Evolutionary conservation across 2,329 filamentous ascomycete species (phyloP), one percentile per base, ranked within the genome.

Genomic region (Exophiala aquamarina): DNA sequence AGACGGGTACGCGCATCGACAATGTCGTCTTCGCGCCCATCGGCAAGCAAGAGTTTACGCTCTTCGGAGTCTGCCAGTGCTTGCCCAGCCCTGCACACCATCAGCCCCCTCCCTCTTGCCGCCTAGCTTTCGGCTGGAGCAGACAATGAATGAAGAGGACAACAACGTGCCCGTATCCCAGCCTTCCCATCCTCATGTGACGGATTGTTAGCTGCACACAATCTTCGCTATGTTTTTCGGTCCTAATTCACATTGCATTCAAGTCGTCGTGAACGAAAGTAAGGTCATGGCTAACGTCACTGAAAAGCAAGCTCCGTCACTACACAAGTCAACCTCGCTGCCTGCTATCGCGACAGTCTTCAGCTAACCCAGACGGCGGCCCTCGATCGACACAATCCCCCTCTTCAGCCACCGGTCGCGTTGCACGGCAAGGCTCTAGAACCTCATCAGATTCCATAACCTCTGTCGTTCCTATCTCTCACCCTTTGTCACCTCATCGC

Each of bases 271-370:
- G 23, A 26, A 26, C 23, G n/a, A n/a, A n/a, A 36, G 33, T 36
- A 26, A 6, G 23, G 11, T 26, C 47, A 50, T 55, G 52, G 49
- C 52, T 55, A 47, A 52, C 38, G 42, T 17, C 23, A 28, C 21
- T 35, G 35, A 23, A 28, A 31, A 40, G 18, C 35, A 44, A 34
- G 46, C n/a, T 40, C 21, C 31, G n/a, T n/a, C n/a, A n/a, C n/a
- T n/a, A n/a, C n/a, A n/a, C n/a, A 28, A 47, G 18, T 44, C 47
- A 35, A 34, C 44, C 47, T 50, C 33, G 40, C 34, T 19, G 46
- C 43, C 44, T 54, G 23, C 63, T 26, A 6, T 61, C 64, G 39
- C 57, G 28, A 18, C 28, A 55, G 64, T 64, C 59, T 42, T 10
- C 15, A 59, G 34, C 31, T 18, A 39, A 18, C 28, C 10, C 10